Percentiles rank a stretch among this genome's conserved stretches.
Conservation (phyloP, 2,329 filamentous ascomycete genomes). For the Colletotrichum spinosum region DNA sequence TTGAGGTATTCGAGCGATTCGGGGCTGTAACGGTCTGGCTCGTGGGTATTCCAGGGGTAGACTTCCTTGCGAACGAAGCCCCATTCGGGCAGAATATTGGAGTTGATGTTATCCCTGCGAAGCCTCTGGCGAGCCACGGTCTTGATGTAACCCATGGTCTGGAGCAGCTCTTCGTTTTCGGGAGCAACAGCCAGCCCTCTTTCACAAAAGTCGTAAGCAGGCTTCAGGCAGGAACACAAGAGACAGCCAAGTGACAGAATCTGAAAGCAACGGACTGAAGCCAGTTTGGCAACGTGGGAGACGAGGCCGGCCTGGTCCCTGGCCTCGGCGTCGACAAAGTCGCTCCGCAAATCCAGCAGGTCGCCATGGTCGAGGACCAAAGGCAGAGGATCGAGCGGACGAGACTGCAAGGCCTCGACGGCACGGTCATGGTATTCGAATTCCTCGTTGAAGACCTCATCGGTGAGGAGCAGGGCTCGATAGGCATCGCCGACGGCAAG, state of each 20-base stretch:
- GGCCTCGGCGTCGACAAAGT: conserved; percentile 47
- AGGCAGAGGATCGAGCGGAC: conserved; percentile 50
- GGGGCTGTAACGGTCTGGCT: conserved; percentile 77
- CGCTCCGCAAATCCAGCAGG: conserved; percentile 45
- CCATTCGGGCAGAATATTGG: conserved; percentile 73
- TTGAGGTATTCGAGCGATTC: conserved; percentile 81
- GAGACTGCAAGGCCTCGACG: conserved; percentile 60
- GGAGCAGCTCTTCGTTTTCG: conserved; percentile 65
- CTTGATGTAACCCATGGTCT: conserved; percentile 65
- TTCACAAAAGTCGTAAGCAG: conserved; percentile 73
- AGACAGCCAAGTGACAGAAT: conserved; percentile 68
- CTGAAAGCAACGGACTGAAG: conserved; percentile 69
- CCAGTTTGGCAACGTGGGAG: conserved; percentile 57
- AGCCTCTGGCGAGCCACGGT: conserved; percentile 63
- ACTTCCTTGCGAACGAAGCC: conserved; percentile 77
- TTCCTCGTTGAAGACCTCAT: conserved; percentile 81
- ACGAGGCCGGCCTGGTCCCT: conserved; percentile 48
- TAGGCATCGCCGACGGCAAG: conserved; percentile 92
- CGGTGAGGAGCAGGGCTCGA: conserved; percentile 85
- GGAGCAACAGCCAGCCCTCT: conserved; percentile 69
- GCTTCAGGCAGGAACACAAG: conserved; percentile 76
- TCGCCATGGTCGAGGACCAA: conserved; percentile 60
- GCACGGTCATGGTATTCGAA: conserved; percentile 86
- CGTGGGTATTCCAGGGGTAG: conserved; percentile 77
- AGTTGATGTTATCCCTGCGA: conserved; percentile 58